Evolutionary conservation across 2,329 filamentous ascomycete genomes (phyloP).

Genomic region (Neophaeococcomyces aloes): DNA sequence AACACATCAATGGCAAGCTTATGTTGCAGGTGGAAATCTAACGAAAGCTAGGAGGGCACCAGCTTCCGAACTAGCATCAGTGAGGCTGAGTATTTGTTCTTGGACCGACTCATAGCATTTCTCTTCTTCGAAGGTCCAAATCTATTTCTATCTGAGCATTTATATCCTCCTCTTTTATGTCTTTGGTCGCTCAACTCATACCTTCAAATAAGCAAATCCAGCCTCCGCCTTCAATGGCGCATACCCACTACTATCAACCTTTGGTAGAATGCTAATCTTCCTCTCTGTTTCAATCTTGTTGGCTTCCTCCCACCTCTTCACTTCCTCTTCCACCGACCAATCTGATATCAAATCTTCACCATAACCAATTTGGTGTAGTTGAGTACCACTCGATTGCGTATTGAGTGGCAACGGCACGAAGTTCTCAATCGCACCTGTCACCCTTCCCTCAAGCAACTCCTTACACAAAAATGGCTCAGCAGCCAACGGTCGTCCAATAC

Average conservation of each 20-base stretch:
- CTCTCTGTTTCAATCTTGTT: slow-evolving; percentile 16
- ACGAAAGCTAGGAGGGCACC: too few species aligned
- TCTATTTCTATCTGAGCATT: too few species aligned
- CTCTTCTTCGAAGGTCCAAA: too few species aligned
- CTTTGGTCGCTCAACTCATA: slow-evolving; percentile 1
- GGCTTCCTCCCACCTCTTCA: slow-evolving; percentile 17
- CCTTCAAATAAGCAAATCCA: slow-evolving; percentile 16
- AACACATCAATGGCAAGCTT: too few species aligned
- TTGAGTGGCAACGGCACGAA: slow-evolving; percentile 15
- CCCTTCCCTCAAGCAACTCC: slow-evolving; percentile 14
- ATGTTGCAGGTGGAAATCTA: too few species aligned
- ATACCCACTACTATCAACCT: slow-evolving; percentile 30
- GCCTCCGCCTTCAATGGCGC: slow-evolving; percentile 13
- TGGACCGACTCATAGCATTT: too few species aligned
- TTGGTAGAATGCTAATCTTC: slow-evolving; percentile 20
- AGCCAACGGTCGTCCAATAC: slow-evolving; percentile 17
- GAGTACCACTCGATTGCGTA: slow-evolving; percentile 16
- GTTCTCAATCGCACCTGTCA: slow-evolving; percentile 16
- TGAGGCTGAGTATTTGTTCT: too few species aligned
- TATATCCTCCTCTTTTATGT: too few species aligned
- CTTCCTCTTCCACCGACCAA: slow-evolving; percentile 20
- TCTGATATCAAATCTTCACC: slow-evolving; percentile 15
- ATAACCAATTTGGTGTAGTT: slow-evolving; percentile 17
- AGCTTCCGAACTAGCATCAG: too few species aligned
- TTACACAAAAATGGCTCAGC: slow-evolving; percentile 17